phyloP scores from a whole-genome alignment of 1,284 basidiomycete species.

The Trichosporon sp. region DNA sequence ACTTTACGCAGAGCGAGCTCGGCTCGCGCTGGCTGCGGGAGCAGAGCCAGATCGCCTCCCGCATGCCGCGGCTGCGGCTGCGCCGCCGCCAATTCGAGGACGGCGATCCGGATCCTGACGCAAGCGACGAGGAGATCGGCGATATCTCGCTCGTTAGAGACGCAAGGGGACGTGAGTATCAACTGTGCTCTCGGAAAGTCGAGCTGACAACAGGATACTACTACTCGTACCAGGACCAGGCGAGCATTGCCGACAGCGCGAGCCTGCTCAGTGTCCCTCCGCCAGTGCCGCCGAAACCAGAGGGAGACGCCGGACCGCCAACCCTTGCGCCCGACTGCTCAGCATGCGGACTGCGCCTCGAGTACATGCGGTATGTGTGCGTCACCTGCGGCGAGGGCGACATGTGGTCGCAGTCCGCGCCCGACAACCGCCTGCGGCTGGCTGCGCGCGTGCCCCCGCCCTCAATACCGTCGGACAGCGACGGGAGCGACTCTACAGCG shows the following conservation, averaged over 20 bases:
- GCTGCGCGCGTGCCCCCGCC: slow-evolving; percentile 25
- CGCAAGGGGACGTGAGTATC: slow-evolving; percentile 51
- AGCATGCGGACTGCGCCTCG: slow-evolving; percentile 70
- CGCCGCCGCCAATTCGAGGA: slow-evolving; percentile 38
- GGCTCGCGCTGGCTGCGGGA: slow-evolving; percentile 79
- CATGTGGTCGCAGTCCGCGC: slow-evolving; percentile 47
- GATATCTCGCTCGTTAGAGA: slow-evolving; percentile 52
- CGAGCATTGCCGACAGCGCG: slow-evolving; percentile 33
- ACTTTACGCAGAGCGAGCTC: slow-evolving; percentile 60
- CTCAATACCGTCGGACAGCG: background rate
- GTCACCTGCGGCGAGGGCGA: slow-evolving; percentile 74
- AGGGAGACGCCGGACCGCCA: slow-evolving; percentile 58
- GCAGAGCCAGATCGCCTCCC: slow-evolving; percentile 63
- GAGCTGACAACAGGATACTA: slow-evolving; percentile 47
- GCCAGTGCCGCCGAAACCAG: background rate
- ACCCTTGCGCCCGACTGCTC: slow-evolving; percentile 76
- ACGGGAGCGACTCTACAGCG: slow-evolving; percentile 28
- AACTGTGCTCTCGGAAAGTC: background rate
- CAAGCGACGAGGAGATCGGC: slow-evolving; percentile 49
- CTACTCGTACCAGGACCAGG: slow-evolving; percentile 54
- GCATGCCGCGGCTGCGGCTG: slow-evolving; percentile 29
- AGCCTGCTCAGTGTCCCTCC: slow-evolving; percentile 6
- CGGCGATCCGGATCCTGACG: slow-evolving; percentile 47
- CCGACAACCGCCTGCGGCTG: slow-evolving; percentile 34
- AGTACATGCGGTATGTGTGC: slow-evolving; percentile 82